Evolutionary conservation across 2,329 filamentous ascomycete genomes (phyloP).

Genomic region (Cryphonectria carpinicola): DNA sequence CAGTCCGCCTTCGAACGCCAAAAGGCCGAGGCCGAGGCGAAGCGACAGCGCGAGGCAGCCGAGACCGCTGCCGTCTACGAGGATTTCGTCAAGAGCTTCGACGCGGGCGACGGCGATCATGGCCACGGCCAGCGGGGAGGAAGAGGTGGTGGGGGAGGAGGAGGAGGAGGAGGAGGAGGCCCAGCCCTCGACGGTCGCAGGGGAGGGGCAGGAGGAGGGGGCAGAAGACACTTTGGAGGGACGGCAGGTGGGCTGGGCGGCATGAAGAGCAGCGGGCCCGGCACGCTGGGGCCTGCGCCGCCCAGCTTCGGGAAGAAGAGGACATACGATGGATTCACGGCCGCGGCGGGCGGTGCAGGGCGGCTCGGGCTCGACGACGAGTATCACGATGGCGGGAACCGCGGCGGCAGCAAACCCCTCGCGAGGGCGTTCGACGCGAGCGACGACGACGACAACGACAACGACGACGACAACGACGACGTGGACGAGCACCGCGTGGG

Average conservation of each 20-base stretch:
- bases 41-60: conserved; percentile 79
- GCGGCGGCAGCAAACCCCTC: conserved; percentile 49
- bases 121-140: conserved; percentile 17
- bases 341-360: conserved; percentile 39
- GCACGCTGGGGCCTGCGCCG: conserved; percentile 61
- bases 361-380: conserved; percentile 45
- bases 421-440: conserved; percentile 75
- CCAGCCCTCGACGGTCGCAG: conserved; percentile 5
- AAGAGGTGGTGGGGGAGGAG: neutral
- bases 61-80: conserved; percentile 87
- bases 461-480: conserved; percentile 55
- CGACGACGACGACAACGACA: conserved; percentile 47
- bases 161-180: conserved; percentile 7
- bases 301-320: conserved; percentile 58
- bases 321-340: conserved; percentile 52
- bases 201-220: too few relatives aligned
- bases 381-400: conserved; percentile 45
- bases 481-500: conserved; percentile 45
- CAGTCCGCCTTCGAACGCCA: conserved; percentile 88
- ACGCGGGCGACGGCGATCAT: conserved; percentile 53
- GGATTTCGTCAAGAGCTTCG: conserved; percentile 84
- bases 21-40: conserved; percentile 87
- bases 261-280: conserved; percentile 62
- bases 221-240: conserved; percentile 69
- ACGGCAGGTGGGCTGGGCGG: conserved; percentile 51